A percentile compares a stretch with the other conserved stretches of the same genome.
Evolutionary conservation across 441 rosid species (phyloP).

Genomic region (Aleurites moluccanus): DNA sequence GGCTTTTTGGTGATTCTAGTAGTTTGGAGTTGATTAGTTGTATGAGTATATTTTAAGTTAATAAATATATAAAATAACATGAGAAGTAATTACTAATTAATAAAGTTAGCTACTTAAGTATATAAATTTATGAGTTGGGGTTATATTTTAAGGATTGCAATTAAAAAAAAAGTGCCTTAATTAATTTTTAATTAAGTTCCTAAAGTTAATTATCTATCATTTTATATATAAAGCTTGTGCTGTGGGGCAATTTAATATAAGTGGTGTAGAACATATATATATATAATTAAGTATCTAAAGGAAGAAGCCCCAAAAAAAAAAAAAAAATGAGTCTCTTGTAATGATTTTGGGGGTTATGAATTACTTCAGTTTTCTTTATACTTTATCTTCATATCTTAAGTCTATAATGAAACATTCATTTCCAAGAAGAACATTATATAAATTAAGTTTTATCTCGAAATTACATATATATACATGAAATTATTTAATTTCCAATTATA

Average conservation of each 20-base stretch:
- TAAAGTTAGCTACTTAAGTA: too few species aligned
- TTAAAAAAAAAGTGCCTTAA: neutral
- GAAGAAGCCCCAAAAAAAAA: conserved; percentile 12
- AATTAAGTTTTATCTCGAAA: too few species aligned
- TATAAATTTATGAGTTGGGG: neutral
- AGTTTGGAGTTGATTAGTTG: neutral
- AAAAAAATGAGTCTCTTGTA: neutral
- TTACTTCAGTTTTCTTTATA: neutral
- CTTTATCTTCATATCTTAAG: neutral
- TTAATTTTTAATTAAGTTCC: neutral
- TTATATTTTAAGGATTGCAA: neutral
- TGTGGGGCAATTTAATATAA: conserved; percentile 19
- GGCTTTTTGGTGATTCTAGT: neutral
- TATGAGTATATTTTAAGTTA: conserved; percentile 1
- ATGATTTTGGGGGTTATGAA: neutral
- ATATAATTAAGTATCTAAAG: conserved; percentile 34
- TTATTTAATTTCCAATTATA: too few species aligned
- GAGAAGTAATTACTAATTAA: neutral
- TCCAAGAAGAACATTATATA: neutral
- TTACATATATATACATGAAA: too few species aligned
- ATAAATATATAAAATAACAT: neutral
- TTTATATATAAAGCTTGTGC: too few species aligned
- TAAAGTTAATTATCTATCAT: conserved; percentile 12
- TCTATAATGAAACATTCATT: neutral
- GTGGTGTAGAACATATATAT: neutral